Evolutionary conservation across 2,329 filamentous ascomycete species (phyloP).

Genomic region (Magnaporthiopsis rhizophila): DNA sequence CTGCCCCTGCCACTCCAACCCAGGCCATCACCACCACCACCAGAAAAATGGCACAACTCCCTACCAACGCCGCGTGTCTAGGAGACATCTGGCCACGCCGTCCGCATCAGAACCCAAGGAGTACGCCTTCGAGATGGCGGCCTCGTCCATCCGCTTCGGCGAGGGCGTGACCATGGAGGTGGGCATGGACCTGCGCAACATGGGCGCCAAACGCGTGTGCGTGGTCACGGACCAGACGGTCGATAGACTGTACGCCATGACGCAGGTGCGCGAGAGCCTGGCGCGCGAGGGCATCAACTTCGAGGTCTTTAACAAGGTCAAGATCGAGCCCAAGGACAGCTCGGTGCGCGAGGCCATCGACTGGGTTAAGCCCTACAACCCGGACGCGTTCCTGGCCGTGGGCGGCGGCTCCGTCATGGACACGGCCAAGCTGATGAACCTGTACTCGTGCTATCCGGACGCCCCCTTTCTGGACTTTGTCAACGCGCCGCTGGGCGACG

Average conservation of each 20-base stretch:
- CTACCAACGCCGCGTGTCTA: slow-evolving; percentile 27
- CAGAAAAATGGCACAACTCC: slow-evolving; percentile 46
- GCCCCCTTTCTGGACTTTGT: slow-evolving; percentile 97
- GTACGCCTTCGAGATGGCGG: slow-evolving; percentile 98
- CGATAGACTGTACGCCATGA: slow-evolving; percentile 76
- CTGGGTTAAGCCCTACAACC: slow-evolving; percentile 69
- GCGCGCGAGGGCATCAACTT: slow-evolving; percentile 71
- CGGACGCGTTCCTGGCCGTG: slow-evolving; percentile 89
- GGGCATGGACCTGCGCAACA: slow-evolving; percentile 93
- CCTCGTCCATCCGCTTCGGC: slow-evolving; percentile 88
- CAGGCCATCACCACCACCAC: slow-evolving; percentile 64
- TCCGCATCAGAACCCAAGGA: slow-evolving; percentile 63
- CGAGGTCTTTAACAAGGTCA: slow-evolving; percentile 70
- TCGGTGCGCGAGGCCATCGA: slow-evolving; percentile 88
- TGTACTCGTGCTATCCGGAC: slow-evolving; percentile 84
- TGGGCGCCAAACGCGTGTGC: slow-evolving; percentile 78
- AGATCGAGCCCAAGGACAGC: slow-evolving; percentile 90
- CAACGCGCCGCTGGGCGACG: slow-evolving; percentile 86
- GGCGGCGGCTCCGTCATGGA: slow-evolving; percentile 93
- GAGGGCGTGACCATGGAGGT: slow-evolving; percentile 91
- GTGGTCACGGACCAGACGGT: slow-evolving; percentile 88
- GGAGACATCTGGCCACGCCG: slow-evolving; percentile 59
- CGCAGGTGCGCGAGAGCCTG: slow-evolving; percentile 75
- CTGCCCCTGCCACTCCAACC: slow-evolving; percentile 91
- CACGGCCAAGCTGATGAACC: slow-evolving; percentile 97